Percentiles rank a stretch among this genome's conserved stretches.
phyloP scores from a whole-genome alignment of 73 alveolate genomes.

The Uronychia binucleata region DNA sequence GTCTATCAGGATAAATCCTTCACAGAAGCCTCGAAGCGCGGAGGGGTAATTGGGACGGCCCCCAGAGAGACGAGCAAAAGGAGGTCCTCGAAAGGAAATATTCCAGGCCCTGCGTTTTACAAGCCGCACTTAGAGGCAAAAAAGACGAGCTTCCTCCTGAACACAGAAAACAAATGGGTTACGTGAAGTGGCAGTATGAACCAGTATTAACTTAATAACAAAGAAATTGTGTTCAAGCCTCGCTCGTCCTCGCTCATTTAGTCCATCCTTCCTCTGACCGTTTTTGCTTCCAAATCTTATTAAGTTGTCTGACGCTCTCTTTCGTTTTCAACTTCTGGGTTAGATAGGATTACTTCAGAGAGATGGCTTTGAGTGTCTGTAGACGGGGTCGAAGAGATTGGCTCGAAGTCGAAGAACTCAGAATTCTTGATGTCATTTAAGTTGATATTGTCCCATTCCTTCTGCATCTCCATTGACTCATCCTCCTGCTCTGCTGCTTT shows the following conservation, averaged over 20 bases:
- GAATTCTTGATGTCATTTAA: neutral
- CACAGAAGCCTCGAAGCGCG: neutral
- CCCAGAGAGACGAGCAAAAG: neutral
- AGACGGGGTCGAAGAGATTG: too few species aligned
- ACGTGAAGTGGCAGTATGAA: neutral
- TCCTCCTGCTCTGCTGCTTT: neutral
- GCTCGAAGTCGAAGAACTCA: too few species aligned
- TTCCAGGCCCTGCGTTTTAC: slow-evolving; percentile 71
- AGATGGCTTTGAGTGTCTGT: too few species aligned
- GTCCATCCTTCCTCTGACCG: too few species aligned
- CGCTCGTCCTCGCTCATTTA: neutral
- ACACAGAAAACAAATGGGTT: slow-evolving; percentile 64
- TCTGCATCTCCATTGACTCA: neutral
- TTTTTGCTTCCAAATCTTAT: too few species aligned
- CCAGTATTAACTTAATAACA: neutral
- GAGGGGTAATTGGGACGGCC: neutral
- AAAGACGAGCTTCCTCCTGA: slow-evolving; percentile 67
- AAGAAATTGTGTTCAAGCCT: neutral
- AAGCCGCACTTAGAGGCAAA: slow-evolving; percentile 53
- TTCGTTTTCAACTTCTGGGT: too few species aligned
- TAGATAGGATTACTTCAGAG: too few species aligned
- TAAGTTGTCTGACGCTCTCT: too few species aligned
- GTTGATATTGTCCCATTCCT: neutral
- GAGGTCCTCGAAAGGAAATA: neutral
- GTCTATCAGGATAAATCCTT: slow-evolving; percentile 4